Evolutionary conservation across 495 filamentous ascomycete genomes (phyloP).

Genomic region (Parathielavia hyrcaniae): DNA sequence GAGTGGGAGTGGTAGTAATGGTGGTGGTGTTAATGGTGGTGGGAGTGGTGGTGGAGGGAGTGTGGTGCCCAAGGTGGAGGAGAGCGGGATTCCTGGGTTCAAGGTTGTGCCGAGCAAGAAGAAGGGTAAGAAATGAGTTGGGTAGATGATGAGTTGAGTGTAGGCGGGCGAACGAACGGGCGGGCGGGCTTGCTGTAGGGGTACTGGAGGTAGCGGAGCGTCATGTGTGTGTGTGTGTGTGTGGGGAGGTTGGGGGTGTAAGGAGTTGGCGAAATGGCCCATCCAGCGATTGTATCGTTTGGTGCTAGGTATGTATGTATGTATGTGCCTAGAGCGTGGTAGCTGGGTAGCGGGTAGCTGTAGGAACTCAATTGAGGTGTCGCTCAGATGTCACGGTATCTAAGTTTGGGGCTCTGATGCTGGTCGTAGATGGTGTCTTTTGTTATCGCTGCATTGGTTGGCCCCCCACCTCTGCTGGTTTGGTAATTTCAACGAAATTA

Average conservation of each 20-base stretch:
- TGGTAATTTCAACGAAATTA: too few relatives aligned
- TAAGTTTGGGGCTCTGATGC: too few relatives aligned
- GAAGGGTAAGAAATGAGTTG: conserved; percentile 55
- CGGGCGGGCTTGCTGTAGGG: too few relatives aligned
- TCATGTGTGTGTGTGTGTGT: too few relatives aligned
- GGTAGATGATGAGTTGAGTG: not conserved
- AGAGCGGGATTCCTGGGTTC: conserved; percentile 58
- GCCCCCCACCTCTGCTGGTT: too few relatives aligned
- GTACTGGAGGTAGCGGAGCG: not conserved
- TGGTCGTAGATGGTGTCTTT: too few relatives aligned
- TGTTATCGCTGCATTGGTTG: too few relatives aligned
- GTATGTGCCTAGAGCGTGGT: conserved; percentile 1
- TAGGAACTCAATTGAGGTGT: not conserved
- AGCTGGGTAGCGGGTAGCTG: not conserved
- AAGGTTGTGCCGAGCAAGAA: conserved; percentile 88
- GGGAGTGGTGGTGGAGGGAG: conserved; percentile 6
- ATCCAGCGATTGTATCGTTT: conserved; percentile 2
- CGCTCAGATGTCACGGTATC: not conserved
- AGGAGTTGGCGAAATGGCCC: not conserved
- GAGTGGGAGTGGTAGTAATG: conserved; percentile 19
- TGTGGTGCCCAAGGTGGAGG: conserved; percentile 33
- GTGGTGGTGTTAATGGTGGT: conserved; percentile 29
- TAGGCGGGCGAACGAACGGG: not conserved
- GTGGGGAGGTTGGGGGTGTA: not conserved
- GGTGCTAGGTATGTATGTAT: not conserved